A percentile compares a stretch with the other conserved stretches of the same genome.
These are phyloP conservation scores for Botrytis aclada DNA, from an alignment of 2,329 filamentous ascomycete species.

Conservation along the genomic window DNA sequence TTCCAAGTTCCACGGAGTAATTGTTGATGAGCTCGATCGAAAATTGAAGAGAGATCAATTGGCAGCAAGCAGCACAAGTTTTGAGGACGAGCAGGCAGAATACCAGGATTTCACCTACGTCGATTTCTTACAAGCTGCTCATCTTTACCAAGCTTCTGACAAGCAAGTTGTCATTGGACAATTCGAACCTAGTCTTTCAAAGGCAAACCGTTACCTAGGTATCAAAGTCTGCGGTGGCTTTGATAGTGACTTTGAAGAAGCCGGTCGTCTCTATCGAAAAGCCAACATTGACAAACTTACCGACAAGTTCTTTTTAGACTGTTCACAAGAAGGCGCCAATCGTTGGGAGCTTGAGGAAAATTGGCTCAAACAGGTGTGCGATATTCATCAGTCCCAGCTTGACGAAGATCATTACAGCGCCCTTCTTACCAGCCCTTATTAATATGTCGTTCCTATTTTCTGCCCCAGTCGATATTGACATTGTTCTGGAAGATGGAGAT, in stretches of 20 bases:
- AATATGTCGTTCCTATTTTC: slow-evolving; percentile 97
- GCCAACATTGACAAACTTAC: not conserved
- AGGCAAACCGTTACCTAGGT: not conserved
- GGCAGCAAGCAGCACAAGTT: not conserved
- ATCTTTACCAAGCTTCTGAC: not conserved
- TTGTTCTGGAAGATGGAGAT: slow-evolving; percentile 93
- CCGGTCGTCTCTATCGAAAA: not conserved
- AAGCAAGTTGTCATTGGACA: not conserved
- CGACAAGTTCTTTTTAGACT: not conserved
- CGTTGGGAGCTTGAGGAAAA: not conserved
- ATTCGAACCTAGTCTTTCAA: not conserved
- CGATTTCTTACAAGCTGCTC: not conserved
- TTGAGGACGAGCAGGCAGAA: not conserved
- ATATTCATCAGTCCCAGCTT: not conserved
- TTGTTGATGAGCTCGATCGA: not conserved
- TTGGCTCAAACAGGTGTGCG: not conserved
- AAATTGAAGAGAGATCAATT: not conserved
- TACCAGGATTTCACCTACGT: not conserved
- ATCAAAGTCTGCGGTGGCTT: not conserved
- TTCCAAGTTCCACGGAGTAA: not conserved
- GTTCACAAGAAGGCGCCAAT: not conserved
- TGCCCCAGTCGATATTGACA: slow-evolving; percentile 97
- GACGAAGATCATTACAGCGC: not conserved
- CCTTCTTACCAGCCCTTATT: not conserved
- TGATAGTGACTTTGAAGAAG: not conserved